Conservation (phyloP, 1,139 yeast genomes). For the Sugiyamaella xylanicola region DNA sequence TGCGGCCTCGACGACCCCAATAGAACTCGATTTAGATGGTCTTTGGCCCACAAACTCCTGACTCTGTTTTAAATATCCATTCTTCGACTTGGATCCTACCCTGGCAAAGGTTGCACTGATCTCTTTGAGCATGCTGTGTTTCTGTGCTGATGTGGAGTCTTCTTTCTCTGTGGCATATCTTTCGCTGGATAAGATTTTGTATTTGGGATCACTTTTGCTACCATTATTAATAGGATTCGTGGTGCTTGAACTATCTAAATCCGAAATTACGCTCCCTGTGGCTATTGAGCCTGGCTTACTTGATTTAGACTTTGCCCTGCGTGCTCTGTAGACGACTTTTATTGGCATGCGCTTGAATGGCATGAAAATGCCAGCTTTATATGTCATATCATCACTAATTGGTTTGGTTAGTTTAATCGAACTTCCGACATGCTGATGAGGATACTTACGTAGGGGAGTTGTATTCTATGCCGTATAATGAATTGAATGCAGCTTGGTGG, state of each 20-base stretch:
- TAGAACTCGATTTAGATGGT: too few relatives aligned
- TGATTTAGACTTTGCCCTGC: constrained; percentile 4
- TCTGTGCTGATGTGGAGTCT: not conserved
- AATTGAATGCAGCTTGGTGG: constrained; percentile 53
- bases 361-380: constrained; percentile 36
- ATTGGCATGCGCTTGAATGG: constrained; percentile 30
- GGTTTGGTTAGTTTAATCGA: not conserved
- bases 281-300: not conserved
- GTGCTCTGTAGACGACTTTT: constrained; percentile 22
- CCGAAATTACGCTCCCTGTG: not conserved
- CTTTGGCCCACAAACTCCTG: not conserved
- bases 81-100: not conserved
- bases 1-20: too few relatives aligned
- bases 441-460: constrained; percentile 31
- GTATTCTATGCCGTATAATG: constrained; percentile 59
- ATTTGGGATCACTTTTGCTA: not conserved
- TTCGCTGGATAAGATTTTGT: not conserved
- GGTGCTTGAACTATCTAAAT: not conserved
- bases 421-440: not conserved
- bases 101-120: not conserved
- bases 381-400: constrained; percentile 26
- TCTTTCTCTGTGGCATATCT: not conserved
- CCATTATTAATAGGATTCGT: not conserved
- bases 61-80: not conserved
- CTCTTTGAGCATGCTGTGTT: not conserved